A percentile compares a stretch with the other conserved stretches of the same genome.
Conservation (phyloP, 352 stramenopile species). For the Thalassiosira ordinaria region DNA sequence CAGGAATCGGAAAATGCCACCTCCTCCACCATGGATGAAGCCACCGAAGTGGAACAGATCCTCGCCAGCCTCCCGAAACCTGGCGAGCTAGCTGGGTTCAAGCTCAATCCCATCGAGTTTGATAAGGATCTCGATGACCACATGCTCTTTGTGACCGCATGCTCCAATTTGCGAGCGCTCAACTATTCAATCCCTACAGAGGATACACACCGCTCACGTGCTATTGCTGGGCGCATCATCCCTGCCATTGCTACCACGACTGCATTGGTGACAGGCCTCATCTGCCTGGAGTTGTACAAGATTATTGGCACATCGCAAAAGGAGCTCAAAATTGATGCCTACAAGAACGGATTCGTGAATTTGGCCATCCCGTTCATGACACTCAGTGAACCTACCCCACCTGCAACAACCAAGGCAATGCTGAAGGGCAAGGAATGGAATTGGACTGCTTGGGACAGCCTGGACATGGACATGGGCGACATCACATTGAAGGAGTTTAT, state of each 20-base stretch:
- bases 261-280: constrained; percentile 96
- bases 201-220: constrained; percentile 97
- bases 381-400: constrained; percentile 95
- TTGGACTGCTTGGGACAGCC: constrained; percentile 97
- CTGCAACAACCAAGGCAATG: constrained; percentile 92
- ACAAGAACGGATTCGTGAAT: constrained; percentile 99
- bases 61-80: constrained; percentile 88
- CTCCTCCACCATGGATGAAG: constrained; percentile 62
- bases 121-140: constrained; percentile 98
- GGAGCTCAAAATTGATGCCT: constrained; percentile 90
- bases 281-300: constrained; percentile 99
- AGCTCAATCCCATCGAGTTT: constrained; percentile 95
- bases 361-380: constrained; percentile 97
- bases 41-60: constrained; percentile 89
- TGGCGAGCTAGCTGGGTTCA: constrained; percentile 88
- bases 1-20: constrained; percentile 68
- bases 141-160: constrained; percentile 97
- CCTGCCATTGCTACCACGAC: constrained; percentile 99
- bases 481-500: constrained; percentile 97
- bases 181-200: constrained; percentile 98
- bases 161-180: constrained; percentile 95
- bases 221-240: constrained; percentile 99
- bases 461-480: constrained; percentile 93
- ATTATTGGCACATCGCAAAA: constrained; percentile 85
- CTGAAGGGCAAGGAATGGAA: constrained; percentile 95